These are phyloP conservation scores for Fomitopsis pinicola DNA, from an alignment of 1,284 basidiomycete species.

Conservation along the genomic window DNA sequence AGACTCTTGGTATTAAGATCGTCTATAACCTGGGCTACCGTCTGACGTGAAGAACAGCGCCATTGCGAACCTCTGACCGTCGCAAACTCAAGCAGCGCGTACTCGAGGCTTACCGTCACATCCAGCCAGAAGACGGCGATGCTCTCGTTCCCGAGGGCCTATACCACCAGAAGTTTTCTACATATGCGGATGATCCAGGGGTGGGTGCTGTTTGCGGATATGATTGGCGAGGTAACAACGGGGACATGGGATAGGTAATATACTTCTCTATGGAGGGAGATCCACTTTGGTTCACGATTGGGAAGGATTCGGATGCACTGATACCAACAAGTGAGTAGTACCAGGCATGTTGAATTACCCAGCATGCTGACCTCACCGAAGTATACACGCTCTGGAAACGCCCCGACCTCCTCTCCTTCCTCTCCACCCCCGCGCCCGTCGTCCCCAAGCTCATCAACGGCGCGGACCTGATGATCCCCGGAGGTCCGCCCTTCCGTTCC, in stretches of 20 bases:
- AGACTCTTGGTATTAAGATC: constrained; percentile 50
- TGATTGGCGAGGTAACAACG: background rate
- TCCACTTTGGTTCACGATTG: constrained; percentile 80
- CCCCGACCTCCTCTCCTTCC: constrained; percentile 54
- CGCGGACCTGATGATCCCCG: constrained; percentile 78
- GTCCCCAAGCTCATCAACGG: constrained; percentile 64
- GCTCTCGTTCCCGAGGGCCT: constrained; percentile 68
- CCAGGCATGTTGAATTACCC: background rate
- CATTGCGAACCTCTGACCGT: constrained; percentile 65
- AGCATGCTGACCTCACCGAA: constrained; percentile 6
- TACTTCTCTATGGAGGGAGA: constrained; percentile 69
- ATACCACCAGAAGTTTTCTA: constrained; percentile 59
- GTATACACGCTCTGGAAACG: constrained; percentile 77
- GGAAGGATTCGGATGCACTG: constrained; percentile 59
- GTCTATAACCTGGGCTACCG: background rate
- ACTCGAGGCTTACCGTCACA: constrained; percentile 36
- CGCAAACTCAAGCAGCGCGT: constrained; percentile 63
- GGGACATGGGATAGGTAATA: constrained; percentile 39
- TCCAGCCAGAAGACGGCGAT: constrained; percentile 52
- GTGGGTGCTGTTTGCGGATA: constrained; percentile 36
- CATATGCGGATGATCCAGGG: constrained; percentile 57
- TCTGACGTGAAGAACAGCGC: constrained; percentile 34
- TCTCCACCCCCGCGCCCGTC: constrained; percentile 62
- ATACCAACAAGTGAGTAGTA: constrained; percentile 59
- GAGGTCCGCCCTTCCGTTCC: constrained; percentile 44